These are phyloP conservation scores for Blastocystis sp. DNA, from an alignment of 352 stramenopile genomes.

Conservation along the genomic window DNA sequence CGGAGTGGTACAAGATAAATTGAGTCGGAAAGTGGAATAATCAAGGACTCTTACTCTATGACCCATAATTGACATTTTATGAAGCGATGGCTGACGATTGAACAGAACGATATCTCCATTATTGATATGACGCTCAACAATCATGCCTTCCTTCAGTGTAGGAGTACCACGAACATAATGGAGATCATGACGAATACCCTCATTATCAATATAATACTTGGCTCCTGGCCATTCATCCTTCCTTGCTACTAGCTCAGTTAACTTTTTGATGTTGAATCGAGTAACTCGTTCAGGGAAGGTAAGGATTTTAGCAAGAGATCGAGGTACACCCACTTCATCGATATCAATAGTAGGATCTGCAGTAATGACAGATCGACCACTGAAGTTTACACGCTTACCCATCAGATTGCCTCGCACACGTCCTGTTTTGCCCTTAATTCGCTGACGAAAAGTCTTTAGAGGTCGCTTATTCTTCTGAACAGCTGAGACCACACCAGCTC, in stretches of 20 bases:
- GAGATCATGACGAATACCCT: conserved; percentile 94
- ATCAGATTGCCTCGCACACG: conserved; percentile 98
- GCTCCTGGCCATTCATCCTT: conserved; percentile 91
- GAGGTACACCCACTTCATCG: conserved; percentile 92
- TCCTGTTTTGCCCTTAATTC: conserved; percentile 90
- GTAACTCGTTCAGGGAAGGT: conserved; percentile 97
- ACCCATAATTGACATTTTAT: conserved; percentile 99
- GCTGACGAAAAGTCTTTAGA: conserved; percentile 93
- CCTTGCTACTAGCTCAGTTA: conserved; percentile 90
- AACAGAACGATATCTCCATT: conserved; percentile 99
- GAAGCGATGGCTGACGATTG: conserved; percentile 96
- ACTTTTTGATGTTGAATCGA: conserved; percentile 92
- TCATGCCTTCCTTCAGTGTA: conserved; percentile 91
- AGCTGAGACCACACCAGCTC: conserved; percentile 88
- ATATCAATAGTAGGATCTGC: conserved; percentile 98
- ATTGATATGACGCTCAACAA: conserved; percentile 94
- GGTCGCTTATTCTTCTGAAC: conserved; percentile 92
- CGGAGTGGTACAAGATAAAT: conserved; percentile 92
- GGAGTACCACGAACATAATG: conserved; percentile 80
- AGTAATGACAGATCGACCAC: conserved; percentile 96
- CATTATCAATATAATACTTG: conserved; percentile 95
- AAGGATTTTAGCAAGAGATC: conserved; percentile 94
- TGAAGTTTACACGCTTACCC: conserved; percentile 99
- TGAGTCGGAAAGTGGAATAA: conserved; percentile 98
- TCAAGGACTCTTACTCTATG: conserved; percentile 97